Conservation (phyloP, 164 flowering plant genomes). For the Chimonanthus praecox region DNA sequence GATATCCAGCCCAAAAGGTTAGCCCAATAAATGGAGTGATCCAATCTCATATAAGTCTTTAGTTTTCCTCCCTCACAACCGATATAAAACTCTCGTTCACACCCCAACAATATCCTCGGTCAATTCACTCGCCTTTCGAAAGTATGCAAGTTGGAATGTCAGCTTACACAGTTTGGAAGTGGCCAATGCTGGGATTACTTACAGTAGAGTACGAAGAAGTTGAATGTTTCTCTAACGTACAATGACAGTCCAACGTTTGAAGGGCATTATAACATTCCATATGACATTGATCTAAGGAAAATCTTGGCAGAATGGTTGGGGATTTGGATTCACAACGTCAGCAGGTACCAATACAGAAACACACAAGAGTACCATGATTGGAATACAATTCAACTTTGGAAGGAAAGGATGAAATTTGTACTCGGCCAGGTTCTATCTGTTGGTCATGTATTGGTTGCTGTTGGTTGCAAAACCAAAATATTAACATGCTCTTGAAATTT, state of each 20-base stretch:
- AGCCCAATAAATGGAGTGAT: too few relatives aligned
- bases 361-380: slow-evolving; percentile 13
- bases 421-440: too few relatives aligned
- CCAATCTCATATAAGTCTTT: too few relatives aligned
- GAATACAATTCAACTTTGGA: slow-evolving; percentile 19
- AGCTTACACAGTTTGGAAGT: slow-evolving; percentile 2
- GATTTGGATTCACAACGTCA: slow-evolving; percentile 20
- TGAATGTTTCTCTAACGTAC: slow-evolving; percentile 16
- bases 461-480: too few relatives aligned
- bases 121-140: slow-evolving; percentile 9
- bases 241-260: background rate
- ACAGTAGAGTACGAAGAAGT: slow-evolving; percentile 10
- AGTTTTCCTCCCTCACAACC: too few relatives aligned
- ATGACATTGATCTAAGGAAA: slow-evolving; percentile 11
- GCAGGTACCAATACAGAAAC: background rate
- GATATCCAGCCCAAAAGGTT: too few relatives aligned
- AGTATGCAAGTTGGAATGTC: slow-evolving; percentile 9
- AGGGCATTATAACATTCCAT: slow-evolving; percentile 9
- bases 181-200: slow-evolving; percentile 15
- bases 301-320: slow-evolving; percentile 14
- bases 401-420: background rate
- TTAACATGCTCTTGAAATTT: too few relatives aligned
- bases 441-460: too few relatives aligned
- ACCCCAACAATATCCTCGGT: slow-evolving; percentile 11
- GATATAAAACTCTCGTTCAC: too few relatives aligned